These are phyloP conservation scores for Tetragonia tetragonoides DNA, from an alignment of 148 eudicot species.

Conservation along the genomic window DNA sequence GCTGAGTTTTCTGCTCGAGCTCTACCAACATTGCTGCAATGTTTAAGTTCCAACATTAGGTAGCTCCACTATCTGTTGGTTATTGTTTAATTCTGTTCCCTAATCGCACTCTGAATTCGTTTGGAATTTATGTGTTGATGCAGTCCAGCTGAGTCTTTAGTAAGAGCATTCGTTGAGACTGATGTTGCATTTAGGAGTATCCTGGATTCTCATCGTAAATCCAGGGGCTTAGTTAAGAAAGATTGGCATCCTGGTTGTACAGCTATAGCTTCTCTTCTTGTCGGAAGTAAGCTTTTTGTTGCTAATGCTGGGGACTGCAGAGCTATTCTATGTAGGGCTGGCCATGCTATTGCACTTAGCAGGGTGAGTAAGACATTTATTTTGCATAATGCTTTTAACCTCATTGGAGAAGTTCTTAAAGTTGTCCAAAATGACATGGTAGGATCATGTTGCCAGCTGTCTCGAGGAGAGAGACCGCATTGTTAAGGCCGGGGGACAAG, in stretches of 20 bases:
- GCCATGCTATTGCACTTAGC: slow-evolving; percentile 63
- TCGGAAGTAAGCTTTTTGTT: slow-evolving; percentile 61
- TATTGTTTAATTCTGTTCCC: slow-evolving; percentile 2
- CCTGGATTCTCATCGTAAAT: slow-evolving; percentile 48
- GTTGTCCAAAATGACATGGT: slow-evolving; percentile 20
- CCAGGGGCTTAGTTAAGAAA: slow-evolving; percentile 57
- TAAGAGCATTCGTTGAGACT: slow-evolving; percentile 66
- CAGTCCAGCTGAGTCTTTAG: slow-evolving; percentile 69
- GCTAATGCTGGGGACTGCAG: slow-evolving; percentile 99
- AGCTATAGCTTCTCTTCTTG: slow-evolving; percentile 72
- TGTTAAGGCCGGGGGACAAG: slow-evolving; percentile 61
- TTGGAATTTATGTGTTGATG: background rate
- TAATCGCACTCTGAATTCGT: background rate
- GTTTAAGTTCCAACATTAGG: slow-evolving; percentile 47
- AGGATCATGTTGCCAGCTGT: slow-evolving; percentile 95
- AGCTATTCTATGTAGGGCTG: slow-evolving; percentile 73
- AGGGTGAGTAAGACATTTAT: slow-evolving; percentile 50
- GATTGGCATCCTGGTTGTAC: slow-evolving; percentile 98
- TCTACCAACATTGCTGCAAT: slow-evolving; percentile 63
- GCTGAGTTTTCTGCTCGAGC: slow-evolving; percentile 92
- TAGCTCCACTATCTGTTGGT: slow-evolving; percentile 13
- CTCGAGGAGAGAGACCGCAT: slow-evolving; percentile 81
- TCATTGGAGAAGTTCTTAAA: slow-evolving; percentile 6
- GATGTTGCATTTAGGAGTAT: slow-evolving; percentile 73
- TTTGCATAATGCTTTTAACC: background rate